Conservation (phyloP, 2,329 filamentous ascomycete genomes). For the Sporothrix dimorphospora region DNA sequence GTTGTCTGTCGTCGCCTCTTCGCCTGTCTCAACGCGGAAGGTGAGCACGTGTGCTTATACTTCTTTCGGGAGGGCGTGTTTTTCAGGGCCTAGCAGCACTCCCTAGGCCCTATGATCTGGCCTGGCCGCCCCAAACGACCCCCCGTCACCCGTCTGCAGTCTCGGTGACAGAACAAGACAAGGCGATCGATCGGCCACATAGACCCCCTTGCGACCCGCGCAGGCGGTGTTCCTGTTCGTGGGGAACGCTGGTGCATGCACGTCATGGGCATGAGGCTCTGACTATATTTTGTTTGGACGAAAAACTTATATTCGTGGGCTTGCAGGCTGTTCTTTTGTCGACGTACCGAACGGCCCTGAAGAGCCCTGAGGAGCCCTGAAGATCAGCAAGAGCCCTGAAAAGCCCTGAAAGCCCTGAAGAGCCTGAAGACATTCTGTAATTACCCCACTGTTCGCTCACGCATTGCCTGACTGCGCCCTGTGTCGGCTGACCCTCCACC, state of each 20-base stretch:
- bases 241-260: conserved; percentile 21
- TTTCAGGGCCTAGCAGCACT: not conserved
- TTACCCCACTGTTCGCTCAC: not conserved
- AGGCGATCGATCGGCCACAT: conserved; percentile 25
- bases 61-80: conserved; percentile 16
- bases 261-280: conserved; percentile 15
- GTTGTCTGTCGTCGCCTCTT: not conserved
- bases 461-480: not conserved
- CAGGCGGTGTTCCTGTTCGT: conserved; percentile 24
- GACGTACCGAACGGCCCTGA: not conserved
- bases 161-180: conserved; percentile 27
- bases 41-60: conserved; percentile 30
- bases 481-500: not conserved
- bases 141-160: conserved; percentile 8
- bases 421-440: not conserved
- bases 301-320: not conserved
- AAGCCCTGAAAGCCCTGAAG: not conserved
- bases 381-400: too few species aligned
- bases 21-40: not conserved
- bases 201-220: conserved; percentile 21
- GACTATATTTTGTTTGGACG: conserved; percentile 15
- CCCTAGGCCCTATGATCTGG: too few species aligned
- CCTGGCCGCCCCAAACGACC: conserved; percentile 3
- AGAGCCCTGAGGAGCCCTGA: not conserved
- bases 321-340: too few species aligned